These are phyloP conservation scores for Daedalea quercina DNA, from an alignment of 768 basidiomycete species.

Conservation along the genomic window DNA sequence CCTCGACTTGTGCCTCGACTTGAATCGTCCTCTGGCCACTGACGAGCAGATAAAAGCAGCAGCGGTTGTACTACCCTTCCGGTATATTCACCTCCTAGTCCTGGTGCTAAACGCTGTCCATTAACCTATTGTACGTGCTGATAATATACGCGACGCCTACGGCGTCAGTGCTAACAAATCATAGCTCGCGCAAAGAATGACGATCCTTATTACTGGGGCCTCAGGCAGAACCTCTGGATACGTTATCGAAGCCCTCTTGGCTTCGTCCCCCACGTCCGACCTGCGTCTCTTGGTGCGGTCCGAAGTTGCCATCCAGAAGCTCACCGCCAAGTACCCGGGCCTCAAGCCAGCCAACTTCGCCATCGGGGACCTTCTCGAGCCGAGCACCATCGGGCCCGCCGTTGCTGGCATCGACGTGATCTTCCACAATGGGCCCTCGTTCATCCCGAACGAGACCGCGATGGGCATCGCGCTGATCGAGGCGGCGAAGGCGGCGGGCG, in stretches of 20 bases:
- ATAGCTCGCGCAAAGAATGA: too few relatives aligned
- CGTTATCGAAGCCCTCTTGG: constrained; percentile 16
- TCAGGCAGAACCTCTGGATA: constrained; percentile 18
- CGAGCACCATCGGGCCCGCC: constrained; percentile 16
- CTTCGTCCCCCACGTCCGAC: background rate
- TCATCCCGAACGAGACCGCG: constrained; percentile 23
- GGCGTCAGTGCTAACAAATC: too few relatives aligned
- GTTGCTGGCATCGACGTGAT: constrained; percentile 19
- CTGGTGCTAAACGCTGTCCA: too few relatives aligned
- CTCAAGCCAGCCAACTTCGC: constrained; percentile 15
- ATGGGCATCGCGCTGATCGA: constrained; percentile 27
- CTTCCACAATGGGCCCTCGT: constrained; percentile 23
- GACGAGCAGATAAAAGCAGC: too few relatives aligned
- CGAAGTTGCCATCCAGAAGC: constrained; percentile 9
- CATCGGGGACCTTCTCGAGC: constrained; percentile 20
- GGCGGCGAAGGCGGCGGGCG: constrained; percentile 25
- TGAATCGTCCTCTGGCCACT: too few relatives aligned
- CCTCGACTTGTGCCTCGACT: too few relatives aligned
- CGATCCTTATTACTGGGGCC: constrained; percentile 18
- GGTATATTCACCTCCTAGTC: too few relatives aligned
- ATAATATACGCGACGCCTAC: too few relatives aligned
- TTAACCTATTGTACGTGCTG: too few relatives aligned
- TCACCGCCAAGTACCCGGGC: constrained; percentile 10
- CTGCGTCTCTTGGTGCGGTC: constrained; percentile 22
- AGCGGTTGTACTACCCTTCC: too few relatives aligned